Conservation (phyloP, 2,329 filamentous ascomycete species). For the Apiospora sp. region DNA sequence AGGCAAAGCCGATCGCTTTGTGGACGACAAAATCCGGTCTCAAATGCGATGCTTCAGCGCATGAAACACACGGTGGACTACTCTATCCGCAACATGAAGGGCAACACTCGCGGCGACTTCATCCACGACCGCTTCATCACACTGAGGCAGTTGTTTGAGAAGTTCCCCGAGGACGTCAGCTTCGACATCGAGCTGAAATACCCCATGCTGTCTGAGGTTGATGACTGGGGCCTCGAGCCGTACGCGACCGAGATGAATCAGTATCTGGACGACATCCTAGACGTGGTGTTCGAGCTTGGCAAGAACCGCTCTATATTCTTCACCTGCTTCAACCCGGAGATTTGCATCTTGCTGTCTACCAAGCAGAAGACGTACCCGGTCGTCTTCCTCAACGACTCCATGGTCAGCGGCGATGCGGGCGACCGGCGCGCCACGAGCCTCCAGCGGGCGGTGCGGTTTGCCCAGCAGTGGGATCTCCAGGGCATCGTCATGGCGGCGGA, state of each 20-base stretch:
- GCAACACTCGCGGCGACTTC: constrained; percentile 47
- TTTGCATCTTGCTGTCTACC: constrained; percentile 43
- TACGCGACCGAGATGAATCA: constrained; percentile 48
- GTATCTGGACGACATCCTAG: constrained; percentile 39
- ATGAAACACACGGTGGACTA: constrained; percentile 50
- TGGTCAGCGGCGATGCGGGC: constrained; percentile 34
- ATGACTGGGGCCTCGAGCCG: constrained; percentile 43
- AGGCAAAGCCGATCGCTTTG: constrained; percentile 17
- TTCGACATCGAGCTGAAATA: constrained; percentile 54
- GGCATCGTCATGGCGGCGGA: constrained; percentile 48
- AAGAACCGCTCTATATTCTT: constrained; percentile 44
- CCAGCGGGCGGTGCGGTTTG: constrained; percentile 48
- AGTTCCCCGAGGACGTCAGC: constrained; percentile 45
- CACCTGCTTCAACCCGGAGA: constrained; percentile 44
- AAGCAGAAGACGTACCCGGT: constrained; percentile 45
- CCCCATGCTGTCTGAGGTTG: constrained; percentile 48
- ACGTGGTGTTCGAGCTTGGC: constrained; percentile 42
- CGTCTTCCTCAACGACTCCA: constrained; percentile 43
- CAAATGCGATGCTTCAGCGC: constrained; percentile 38
- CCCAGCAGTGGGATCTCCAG: constrained; percentile 45
- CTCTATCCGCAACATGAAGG: constrained; percentile 47
- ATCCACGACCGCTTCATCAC: constrained; percentile 49
- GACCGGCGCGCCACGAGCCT: constrained; percentile 47
- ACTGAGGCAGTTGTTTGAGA: constrained; percentile 46
- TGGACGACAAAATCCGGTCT: constrained; percentile 26